These are phyloP conservation scores for Gnaphalium uliginosum DNA, from an alignment of 129 eudicot genomes.

Conservation along the genomic window DNA sequence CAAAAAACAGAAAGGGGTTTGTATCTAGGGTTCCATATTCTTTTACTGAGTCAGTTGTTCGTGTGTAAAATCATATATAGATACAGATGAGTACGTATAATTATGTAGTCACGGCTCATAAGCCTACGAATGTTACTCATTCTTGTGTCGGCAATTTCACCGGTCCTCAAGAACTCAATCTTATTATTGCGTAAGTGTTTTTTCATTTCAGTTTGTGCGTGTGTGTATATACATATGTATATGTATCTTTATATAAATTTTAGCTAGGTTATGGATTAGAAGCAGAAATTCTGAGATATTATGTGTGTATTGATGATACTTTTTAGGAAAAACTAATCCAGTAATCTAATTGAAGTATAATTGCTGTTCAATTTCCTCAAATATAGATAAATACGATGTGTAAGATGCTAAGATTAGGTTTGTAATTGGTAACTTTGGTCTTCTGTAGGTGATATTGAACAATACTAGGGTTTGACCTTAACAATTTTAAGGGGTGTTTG, in stretches of 20 bases:
- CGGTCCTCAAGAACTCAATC: constrained; percentile 87
- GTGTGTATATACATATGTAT: background rate
- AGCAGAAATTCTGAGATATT: constrained; percentile 8
- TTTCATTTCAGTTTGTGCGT: background rate
- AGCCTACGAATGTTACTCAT: constrained; percentile 97
- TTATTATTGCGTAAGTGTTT: constrained; percentile 70
- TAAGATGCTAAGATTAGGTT: constrained; percentile 7
- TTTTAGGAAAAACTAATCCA: background rate
- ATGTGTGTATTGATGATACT: constrained; percentile 2
- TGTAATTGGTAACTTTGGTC: background rate
- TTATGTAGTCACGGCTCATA: constrained; percentile 96
- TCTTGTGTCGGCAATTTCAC: constrained; percentile 99
- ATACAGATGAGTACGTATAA: constrained; percentile 75
- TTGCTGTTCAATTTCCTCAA: background rate
- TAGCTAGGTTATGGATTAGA: background rate
- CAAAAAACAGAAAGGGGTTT: background rate
- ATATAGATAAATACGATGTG: background rate
- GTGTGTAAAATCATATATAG: background rate
- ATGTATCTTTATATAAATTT: background rate
- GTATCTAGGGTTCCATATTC: background rate
- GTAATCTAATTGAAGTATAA: background rate
- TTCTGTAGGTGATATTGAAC: background rate
- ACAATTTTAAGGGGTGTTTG: background rate
- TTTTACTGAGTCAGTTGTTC: background rate
- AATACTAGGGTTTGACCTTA: background rate